Base-by-base conservation (phyloP, 768 basidiomycete genomes). In the Lentinus tigrinus region DNA sequence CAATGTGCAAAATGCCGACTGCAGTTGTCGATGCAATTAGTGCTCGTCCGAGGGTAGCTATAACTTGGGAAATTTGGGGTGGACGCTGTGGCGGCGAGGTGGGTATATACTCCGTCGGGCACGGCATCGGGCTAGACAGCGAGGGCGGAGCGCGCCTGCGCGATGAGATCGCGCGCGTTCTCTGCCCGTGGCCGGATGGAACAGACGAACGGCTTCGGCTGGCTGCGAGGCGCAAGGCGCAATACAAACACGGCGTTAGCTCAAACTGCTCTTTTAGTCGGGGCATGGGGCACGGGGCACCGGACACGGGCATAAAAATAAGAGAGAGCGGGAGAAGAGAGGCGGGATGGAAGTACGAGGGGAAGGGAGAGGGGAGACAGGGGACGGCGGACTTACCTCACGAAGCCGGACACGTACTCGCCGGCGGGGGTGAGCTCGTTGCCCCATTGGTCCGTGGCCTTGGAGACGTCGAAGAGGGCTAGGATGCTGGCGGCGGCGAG, bases 121-220 rank as follows among this genome's bases (percentile, higher is more conserved):
- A 31, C 7, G 6, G 7, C 31, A 11, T 31, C 31, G 31, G 31
- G 31, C 31, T 46, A 46, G 43, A 46, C 24, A 2, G 60, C 24
- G 34, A 62, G 57, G 47, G 52, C 52, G 19, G 50, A 21, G 27
- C 43, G 56, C 26, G 61, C 61, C 43, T 62, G 53, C 34, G 52
- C 65, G 49, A 67, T 61, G 28, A 67, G n/a, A 19, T 54, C 60
- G 26, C 40, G 51, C 4, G 61, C 57, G 16, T 57, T 57, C 46
- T 58, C 56, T 10, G 60, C 56, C 37, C 82, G 79, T 34, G 81
- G 77, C 40, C 67, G 73, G 54, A 84, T 81, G 48, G 65, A 63
- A 61, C 79, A 83, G 37, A 55, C 66, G 68, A 83, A 83, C 43
- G 77, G 78, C 63, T 78, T 77, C 47, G 81, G 81, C 69, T 83